Conservation (phyloP, 805 yeast genomes). For the Wickerhamomyces bovis region DNA sequence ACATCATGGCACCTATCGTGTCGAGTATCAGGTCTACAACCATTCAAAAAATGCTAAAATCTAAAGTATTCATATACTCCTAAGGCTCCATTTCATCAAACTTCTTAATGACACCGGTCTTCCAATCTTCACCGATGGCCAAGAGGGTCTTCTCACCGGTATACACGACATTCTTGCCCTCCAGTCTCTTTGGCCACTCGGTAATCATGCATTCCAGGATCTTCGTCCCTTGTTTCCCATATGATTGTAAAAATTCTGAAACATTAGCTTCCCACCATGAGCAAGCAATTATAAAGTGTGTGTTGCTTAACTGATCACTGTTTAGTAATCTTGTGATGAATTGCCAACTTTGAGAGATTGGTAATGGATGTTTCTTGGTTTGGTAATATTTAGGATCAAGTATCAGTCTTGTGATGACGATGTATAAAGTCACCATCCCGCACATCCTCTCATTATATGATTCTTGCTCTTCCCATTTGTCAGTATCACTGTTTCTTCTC, state of each 20-base stretch:
- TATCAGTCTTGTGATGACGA: conserved; percentile 57
- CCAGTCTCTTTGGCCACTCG: conserved; percentile 48
- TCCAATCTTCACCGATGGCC: conserved; percentile 79
- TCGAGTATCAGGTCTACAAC: background rate
- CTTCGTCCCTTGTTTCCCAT: conserved; percentile 68
- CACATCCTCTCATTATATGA: conserved; percentile 80
- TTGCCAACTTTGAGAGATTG: conserved; percentile 57
- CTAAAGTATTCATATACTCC: background rate
- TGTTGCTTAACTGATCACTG: conserved; percentile 46
- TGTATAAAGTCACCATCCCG: conserved; percentile 79
- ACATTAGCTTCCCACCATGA: conserved; percentile 94
- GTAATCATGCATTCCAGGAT: conserved; percentile 41
- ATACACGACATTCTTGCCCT: conserved; percentile 36
- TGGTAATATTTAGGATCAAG: conserved; percentile 26
- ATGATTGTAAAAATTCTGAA: conserved; percentile 43
- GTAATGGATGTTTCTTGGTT: conserved; percentile 43
- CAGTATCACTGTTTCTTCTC: conserved; percentile 42
- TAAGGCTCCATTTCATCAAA: conserved; percentile 31
- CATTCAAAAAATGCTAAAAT: background rate
- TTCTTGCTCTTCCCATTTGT: conserved; percentile 46
- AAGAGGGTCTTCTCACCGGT: conserved; percentile 78
- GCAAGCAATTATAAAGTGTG: conserved; percentile 65
- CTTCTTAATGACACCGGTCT: conserved; percentile 37
- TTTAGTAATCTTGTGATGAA: conserved; percentile 71
- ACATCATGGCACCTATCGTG: too few species aligned